phyloP scores from a whole-genome alignment of 164 flowering plant genomes.

The Umbilicus rupestris region DNA sequence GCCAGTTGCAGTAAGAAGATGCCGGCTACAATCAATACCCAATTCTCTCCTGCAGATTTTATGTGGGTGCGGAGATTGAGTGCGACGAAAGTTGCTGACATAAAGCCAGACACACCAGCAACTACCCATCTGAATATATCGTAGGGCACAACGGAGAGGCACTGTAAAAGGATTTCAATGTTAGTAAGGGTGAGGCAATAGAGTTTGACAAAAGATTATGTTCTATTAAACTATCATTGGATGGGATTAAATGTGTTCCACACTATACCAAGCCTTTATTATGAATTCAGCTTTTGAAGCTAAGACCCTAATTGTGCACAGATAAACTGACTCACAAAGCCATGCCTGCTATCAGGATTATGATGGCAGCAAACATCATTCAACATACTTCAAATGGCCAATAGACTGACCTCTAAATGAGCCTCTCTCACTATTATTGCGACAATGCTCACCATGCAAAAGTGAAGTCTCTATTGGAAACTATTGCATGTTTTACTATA shows the following conservation, averaged over 20 bases:
- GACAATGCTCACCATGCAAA: too few relatives aligned
- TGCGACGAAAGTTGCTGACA: constrained; percentile 94
- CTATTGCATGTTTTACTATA: background rate
- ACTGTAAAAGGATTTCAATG: constrained; percentile 35
- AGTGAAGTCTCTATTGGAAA: too few relatives aligned
- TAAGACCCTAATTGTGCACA: background rate
- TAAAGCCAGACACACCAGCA: constrained; percentile 89
- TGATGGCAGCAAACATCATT: background rate
- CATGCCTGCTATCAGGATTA: background rate
- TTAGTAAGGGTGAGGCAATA: background rate
- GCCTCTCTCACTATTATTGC: too few relatives aligned
- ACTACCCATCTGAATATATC: constrained; percentile 85
- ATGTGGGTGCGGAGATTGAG: constrained; percentile 85
- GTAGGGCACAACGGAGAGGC: constrained; percentile 67
- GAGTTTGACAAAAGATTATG: background rate
- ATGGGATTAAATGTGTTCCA: background rate
- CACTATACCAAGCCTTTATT: too few relatives aligned
- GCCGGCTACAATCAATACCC: constrained; percentile 84
- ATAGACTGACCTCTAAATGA: too few relatives aligned
- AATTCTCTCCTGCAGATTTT: constrained; percentile 81
- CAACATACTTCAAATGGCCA: too few relatives aligned
- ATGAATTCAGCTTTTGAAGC: too few relatives aligned
- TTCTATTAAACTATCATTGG: background rate
- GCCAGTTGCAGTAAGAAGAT: constrained; percentile 91
- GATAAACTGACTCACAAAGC: background rate